These are phyloP conservation scores for Magnaporthiopsis rhizophila DNA, from an alignment of 2,329 filamentous ascomycete genomes.

Conservation along the genomic window DNA sequence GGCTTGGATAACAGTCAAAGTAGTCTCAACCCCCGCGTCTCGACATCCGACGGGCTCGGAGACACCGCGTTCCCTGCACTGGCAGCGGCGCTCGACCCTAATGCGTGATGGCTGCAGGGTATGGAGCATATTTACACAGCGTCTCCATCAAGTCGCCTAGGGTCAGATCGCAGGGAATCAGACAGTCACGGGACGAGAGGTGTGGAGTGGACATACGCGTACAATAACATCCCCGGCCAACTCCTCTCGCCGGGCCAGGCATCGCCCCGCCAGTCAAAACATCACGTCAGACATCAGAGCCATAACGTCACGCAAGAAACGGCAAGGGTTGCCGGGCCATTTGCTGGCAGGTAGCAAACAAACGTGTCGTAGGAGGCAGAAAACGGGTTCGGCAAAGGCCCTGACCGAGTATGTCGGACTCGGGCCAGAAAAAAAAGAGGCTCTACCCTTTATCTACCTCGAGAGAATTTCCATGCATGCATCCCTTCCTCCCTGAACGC, in stretches of 20 bases:
- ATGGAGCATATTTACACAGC: constrained; percentile 52
- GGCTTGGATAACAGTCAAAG: constrained; percentile 21
- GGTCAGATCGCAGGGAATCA: constrained; percentile 18
- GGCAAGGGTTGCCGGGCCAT: background rate
- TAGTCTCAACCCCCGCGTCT: constrained; percentile 37
- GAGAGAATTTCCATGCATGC: background rate
- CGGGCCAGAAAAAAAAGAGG: background rate
- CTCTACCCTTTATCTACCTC: background rate
- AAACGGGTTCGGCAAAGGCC: background rate
- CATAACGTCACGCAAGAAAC: background rate
- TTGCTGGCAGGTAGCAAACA: background rate
- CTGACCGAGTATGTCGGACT: background rate
- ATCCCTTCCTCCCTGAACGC: background rate
- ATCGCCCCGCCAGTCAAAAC: background rate
- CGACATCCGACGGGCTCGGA: constrained; percentile 28
- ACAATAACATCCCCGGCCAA: no score
- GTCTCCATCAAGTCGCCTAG: constrained; percentile 47
- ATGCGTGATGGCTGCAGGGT: constrained; percentile 25
- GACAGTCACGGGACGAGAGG: no score
- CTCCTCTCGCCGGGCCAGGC: no score
- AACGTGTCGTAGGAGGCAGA: background rate
- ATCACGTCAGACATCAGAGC: no score
- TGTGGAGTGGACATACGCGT: no score
- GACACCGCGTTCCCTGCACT: constrained; percentile 11
- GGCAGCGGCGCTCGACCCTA: no score